phyloP scores from a whole-genome alignment of 1,284 basidiomycete species.

The Mycena citricolor region DNA sequence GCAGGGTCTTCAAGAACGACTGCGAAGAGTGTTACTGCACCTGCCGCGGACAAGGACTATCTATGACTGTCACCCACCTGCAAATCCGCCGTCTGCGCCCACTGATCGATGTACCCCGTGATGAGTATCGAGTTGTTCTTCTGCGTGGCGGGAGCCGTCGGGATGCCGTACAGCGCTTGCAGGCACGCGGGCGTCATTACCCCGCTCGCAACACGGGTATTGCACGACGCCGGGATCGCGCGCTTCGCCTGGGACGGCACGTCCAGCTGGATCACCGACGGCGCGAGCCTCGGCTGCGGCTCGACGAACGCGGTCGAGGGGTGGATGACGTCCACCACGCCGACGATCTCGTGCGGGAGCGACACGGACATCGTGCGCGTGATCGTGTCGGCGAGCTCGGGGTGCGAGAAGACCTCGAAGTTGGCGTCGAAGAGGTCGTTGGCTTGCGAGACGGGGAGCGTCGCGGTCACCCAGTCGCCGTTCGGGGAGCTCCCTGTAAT shows the following conservation, averaged over 20 bases:
- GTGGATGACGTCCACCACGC: conserved; percentile 39
- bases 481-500: conserved; percentile 28
- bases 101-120: conserved; percentile 48
- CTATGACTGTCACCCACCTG: conserved; percentile 25
- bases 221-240: conserved; percentile 2
- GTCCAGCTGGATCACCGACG: conserved; percentile 25
- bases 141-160: conserved; percentile 41
- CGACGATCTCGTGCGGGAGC: conserved; percentile 39
- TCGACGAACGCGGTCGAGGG: conserved; percentile 45
- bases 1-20: conserved; percentile 7
- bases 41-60: not conserved
- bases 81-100: conserved; percentile 45
- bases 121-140: conserved; percentile 53
- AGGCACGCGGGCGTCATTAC: conserved; percentile 61
- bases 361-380: conserved; percentile 43
- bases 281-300: conserved; percentile 34
- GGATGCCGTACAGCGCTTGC: conserved; percentile 59
- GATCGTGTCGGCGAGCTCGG: conserved; percentile 34
- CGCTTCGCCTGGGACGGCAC: not conserved
- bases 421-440: conserved; percentile 40
- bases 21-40: conserved; percentile 2
- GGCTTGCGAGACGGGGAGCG: conserved; percentile 44
- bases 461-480: conserved; percentile 41
- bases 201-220: conserved; percentile 16
- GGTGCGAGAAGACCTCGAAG: conserved; percentile 43